Evolutionary conservation across 176 grass and related monocot species (phyloP).

Genomic region (Thalia dealbata): DNA sequence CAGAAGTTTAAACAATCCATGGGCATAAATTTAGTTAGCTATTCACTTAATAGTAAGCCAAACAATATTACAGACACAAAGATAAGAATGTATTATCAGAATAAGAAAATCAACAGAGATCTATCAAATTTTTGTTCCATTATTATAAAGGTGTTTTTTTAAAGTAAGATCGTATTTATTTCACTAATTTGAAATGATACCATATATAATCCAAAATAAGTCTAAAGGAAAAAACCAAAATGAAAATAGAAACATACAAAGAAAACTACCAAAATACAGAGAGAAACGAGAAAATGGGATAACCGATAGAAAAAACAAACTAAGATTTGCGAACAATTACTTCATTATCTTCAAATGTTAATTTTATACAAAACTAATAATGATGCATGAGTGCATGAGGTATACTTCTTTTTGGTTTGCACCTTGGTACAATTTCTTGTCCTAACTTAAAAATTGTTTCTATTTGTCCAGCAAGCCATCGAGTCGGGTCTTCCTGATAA

Average conservation of each 20-base stretch:
- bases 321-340: too few species aligned
- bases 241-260: too few species aligned
- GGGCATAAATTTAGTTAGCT: background rate
- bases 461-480: slow-evolving; percentile 55
- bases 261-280: too few species aligned
- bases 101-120: background rate
- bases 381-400: background rate
- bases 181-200: too few species aligned
- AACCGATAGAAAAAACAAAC: too few species aligned
- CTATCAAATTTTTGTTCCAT: too few species aligned
- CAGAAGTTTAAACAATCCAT: background rate
- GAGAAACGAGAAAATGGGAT: too few species aligned
- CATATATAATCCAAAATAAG: too few species aligned
- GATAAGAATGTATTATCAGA: background rate
- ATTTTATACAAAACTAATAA: background rate
- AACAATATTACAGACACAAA: background rate
- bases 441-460: slow-evolving; percentile 5
- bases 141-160: background rate
- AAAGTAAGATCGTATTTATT: too few species aligned
- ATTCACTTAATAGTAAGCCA: background rate
- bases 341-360: background rate
- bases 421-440: background rate
- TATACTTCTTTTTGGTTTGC: background rate
- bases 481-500: slow-evolving; percentile 57
- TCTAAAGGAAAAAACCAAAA: too few species aligned